phyloP scores from a whole-genome alignment of 2,329 filamentous ascomycete species.

The Cladosporium colombiae region DNA sequence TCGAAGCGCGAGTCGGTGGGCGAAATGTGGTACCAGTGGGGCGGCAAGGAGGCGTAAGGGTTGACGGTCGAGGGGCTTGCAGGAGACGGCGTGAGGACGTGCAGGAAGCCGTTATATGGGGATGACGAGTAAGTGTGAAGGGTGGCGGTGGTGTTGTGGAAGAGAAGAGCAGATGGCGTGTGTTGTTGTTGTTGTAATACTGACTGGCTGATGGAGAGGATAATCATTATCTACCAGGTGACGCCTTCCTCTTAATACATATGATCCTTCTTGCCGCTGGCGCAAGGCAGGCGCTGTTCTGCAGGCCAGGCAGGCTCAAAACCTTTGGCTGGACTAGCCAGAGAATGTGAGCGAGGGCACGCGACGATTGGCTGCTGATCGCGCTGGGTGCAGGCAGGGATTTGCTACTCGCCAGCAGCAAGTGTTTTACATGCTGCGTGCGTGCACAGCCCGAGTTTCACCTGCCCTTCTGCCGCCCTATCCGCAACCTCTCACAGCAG shows the following conservation, averaged over 20 bases:
- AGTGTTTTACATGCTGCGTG: slow-evolving; percentile 13
- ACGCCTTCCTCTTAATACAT: not conserved
- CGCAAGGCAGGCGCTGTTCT: slow-evolving; percentile 18
- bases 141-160: not conserved
- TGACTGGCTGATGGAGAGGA: not conserved
- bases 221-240: not conserved
- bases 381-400: slow-evolving; percentile 11
- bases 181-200: not conserved
- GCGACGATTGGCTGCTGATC: slow-evolving; percentile 9
- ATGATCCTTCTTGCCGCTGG: not conserved
- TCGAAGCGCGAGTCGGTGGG: slow-evolving; percentile 23
- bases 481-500: slow-evolving; percentile 6
- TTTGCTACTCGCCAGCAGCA: not conserved
- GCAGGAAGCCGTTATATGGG: slow-evolving; percentile 17
- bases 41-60: slow-evolving; percentile 26
- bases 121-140: slow-evolving; percentile 19
- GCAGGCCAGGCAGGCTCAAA: slow-evolving; percentile 10
- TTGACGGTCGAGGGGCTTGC: slow-evolving; percentile 24
- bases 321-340: slow-evolving; percentile 10
- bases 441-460: slow-evolving; percentile 14
- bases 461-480: slow-evolving; percentile 17
- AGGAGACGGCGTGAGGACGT: slow-evolving; percentile 20
- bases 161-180: not conserved
- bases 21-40: slow-evolving; percentile 29
- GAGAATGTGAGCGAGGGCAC: slow-evolving; percentile 11